Base-by-base conservation (phyloP, 768 basidiomycete species). In the Tulasnella calospora region DNA sequence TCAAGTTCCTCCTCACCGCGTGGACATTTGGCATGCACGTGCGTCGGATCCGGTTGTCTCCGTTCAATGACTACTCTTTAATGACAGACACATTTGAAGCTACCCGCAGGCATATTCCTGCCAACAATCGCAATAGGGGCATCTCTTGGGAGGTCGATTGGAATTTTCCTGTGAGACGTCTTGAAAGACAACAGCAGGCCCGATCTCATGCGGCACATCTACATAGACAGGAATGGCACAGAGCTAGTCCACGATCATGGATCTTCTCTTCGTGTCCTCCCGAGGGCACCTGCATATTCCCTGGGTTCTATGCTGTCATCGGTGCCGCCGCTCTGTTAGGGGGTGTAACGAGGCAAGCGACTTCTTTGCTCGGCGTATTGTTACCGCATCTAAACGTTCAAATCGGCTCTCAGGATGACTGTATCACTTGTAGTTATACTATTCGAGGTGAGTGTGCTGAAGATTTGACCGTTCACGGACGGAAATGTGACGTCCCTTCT, bases 21-120 rank as follows among this genome's bases (percentile, higher is more conserved):
- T 92, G 91, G 91, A 92, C 92, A 9, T 93, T 93, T 82, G 92
- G 92, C 30, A 91, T 92, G 89, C 91, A 90, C 89, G 92, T 91
- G 80, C 77, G 84, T 76, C 40, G 27, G 23, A 17, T n/a, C 23
- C 41, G 17, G 6, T 12, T 23, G n/a, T 19, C 71, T 72, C 23
- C 8, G n/a, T 41, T 5, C 21, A 17, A 40, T 8, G 23, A 71
- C 33, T 33, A 27, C 33, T 75, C 38, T 44, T 47, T 80, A 27
- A 71, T 73, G 38, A 47, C 35, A 46, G 36, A 77, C n/a, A 21
- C 69, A 15, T 3, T 13, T 44, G n/a, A 30, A 92, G 92, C 85
- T 93, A 44, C 92, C 92, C 51, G 91, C 91, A 38, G 92, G 92
- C 79, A 92, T 93, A 35, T 93, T 93, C 83, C 83, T 93, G 33